Percentiles rank a stretch among this genome's conserved stretches.
phyloP scores from a whole-genome alignment of 2,329 filamentous ascomycete species.

The Talaromyces sp. region DNA sequence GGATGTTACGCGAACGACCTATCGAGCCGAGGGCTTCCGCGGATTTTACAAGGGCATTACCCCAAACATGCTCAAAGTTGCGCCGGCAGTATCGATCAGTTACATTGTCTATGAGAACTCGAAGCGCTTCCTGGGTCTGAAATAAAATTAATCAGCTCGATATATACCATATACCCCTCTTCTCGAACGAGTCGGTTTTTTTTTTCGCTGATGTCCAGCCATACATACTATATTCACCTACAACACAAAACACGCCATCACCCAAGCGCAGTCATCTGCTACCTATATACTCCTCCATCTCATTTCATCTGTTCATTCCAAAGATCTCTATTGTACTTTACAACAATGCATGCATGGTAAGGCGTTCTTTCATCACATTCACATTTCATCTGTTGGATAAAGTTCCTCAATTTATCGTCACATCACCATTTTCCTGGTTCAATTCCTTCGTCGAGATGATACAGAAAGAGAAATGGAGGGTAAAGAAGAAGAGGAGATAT shows the following conservation, averaged over 20 bases:
- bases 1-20: slow-evolving; percentile 81
- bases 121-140: slow-evolving; percentile 64
- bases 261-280: not conserved
- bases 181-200: not conserved
- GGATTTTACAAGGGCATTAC: slow-evolving; percentile 94
- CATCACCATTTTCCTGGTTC: not conserved
- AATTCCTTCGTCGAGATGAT: not conserved
- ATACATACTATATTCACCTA: not conserved
- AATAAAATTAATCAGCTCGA: slow-evolving; percentile 27
- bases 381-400: slow-evolving; percentile 3
- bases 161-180: slow-evolving; percentile 14
- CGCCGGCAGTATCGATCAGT: slow-evolving; percentile 90
- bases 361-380: slow-evolving; percentile 12
- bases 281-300: not conserved
- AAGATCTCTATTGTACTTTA: not conserved
- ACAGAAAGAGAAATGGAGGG: not conserved
- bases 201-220: not conserved
- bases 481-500: not conserved
- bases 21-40: slow-evolving; percentile 75
- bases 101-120: slow-evolving; percentile 92
- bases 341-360: slow-evolving; percentile 10
- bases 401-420: not conserved
- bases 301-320: slow-evolving; percentile 14
- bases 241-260: not conserved
- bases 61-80: slow-evolving; percentile 93